phyloP scores from a whole-genome alignment of 192 early-diverging fungal species.

The Gaertneriomyces sp. region DNA sequence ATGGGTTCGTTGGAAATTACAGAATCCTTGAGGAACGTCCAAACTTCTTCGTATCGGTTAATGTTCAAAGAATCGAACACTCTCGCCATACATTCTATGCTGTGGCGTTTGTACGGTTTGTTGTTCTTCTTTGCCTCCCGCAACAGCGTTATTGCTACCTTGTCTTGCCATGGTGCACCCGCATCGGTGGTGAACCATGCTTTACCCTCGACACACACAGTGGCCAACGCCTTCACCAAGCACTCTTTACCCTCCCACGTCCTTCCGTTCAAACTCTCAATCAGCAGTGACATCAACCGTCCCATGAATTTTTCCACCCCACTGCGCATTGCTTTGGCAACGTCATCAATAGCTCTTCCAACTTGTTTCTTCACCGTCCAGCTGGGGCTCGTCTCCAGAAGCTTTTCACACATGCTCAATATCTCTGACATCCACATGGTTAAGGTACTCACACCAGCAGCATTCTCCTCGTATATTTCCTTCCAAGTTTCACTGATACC shows the following conservation, averaged over 20 bases:
- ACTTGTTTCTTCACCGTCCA: slow-evolving; percentile 79
- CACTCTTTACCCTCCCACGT: slow-evolving; percentile 83
- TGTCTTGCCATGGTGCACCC: slow-evolving; percentile 41
- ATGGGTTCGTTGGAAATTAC: slow-evolving; percentile 41
- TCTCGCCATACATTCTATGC: slow-evolving; percentile 59
- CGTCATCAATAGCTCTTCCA: slow-evolving; percentile 59
- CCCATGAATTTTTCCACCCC: slow-evolving; percentile 45
- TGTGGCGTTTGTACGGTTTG: slow-evolving; percentile 62
- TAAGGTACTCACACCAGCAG: slow-evolving; percentile 61
- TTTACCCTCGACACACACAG: slow-evolving; percentile 52
- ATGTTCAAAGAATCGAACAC: slow-evolving; percentile 59
- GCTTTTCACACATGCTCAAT: slow-evolving; percentile 46
- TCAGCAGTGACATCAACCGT: slow-evolving; percentile 55
- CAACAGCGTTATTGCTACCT: slow-evolving; percentile 45
- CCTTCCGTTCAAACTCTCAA: slow-evolving; percentile 59
- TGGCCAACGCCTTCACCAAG: slow-evolving; percentile 61
- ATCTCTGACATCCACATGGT: slow-evolving; percentile 65
- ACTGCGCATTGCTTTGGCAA: slow-evolving; percentile 51
- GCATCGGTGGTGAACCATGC: slow-evolving; percentile 42
- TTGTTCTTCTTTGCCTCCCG: slow-evolving; percentile 77
- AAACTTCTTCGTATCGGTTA: slow-evolving; percentile 55
- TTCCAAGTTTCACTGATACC: slow-evolving; percentile 61
- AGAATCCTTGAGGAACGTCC: slow-evolving; percentile 47
- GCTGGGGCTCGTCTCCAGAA: slow-evolving; percentile 57
- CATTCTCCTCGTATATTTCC: slow-evolving; percentile 73